phyloP scores from a whole-genome alignment of 1,139 yeast genomes.

The Candida sp. region DNA sequence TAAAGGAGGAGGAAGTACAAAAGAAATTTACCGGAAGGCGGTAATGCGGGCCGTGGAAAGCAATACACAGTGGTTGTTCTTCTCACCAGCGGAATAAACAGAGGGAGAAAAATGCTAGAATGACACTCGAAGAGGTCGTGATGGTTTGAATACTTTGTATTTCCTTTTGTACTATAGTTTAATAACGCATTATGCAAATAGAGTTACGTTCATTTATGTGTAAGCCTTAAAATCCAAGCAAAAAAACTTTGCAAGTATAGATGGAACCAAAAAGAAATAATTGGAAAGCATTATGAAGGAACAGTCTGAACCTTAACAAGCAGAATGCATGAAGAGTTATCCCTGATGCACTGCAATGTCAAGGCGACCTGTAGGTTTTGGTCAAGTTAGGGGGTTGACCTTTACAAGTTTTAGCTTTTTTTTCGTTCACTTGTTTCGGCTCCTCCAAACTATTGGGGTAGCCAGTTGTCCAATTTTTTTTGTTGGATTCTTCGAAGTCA shows the following conservation, averaged over 20 bases:
- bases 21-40: background rate
- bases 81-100: too few relatives aligned
- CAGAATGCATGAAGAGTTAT: background rate
- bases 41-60: too few relatives aligned
- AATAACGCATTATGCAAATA: background rate
- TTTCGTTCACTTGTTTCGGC: background rate
- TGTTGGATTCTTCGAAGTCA: background rate
- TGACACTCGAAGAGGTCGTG: background rate
- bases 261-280: background rate
- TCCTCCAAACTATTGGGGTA: background rate
- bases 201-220: background rate
- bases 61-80: too few relatives aligned
- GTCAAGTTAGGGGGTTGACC: background rate
- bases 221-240: background rate
- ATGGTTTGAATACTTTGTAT: background rate
- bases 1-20: background rate
- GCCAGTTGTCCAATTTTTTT: background rate
- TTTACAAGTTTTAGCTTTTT: background rate
- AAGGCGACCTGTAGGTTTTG: background rate
- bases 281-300: background rate
- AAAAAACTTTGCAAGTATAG: background rate
- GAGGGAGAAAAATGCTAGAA: too few relatives aligned
- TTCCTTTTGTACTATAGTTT: background rate
- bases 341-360: background rate
- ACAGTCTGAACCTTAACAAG: background rate